Evolutionary conservation across 225 moss, liverwort and hornwort species (phyloP), one percentile per base, ranked within the genome.

Genomic region (Bryoerythrophyllum caledonicum): DNA sequence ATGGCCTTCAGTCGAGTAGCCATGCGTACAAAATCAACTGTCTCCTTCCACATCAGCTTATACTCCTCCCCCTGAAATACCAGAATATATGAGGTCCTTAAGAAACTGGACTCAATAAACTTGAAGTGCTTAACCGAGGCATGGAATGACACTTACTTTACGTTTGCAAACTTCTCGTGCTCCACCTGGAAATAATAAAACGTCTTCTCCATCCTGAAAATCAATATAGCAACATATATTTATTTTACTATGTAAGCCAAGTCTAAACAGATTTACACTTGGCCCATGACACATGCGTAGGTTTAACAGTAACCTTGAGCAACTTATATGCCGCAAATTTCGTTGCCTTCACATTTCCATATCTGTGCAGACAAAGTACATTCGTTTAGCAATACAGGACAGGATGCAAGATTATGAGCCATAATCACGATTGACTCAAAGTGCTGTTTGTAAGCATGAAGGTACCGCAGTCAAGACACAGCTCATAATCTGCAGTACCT

Each of bases 1-100:
- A 96, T 92, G 38, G 96, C 94, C 37, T 91, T 89, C 26, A 92
- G 81, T 51, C 94, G 89, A 79, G 76, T 87, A 28, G 96, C 96
- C 96, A 96, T 91, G 57, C 96, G 94, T 28, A 96, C 96, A 76
- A 96, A 96, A 78, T 96, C 96, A 56, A 91, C 87, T 28, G 88
- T 87, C 55, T 91, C 80, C 72, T 84, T 92, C 96, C 96, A 96
- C 62, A 96, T 71, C 76, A 96, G 71, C 75, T 96, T 96, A 77
- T 96, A 96, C 74, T 94, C 70, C 75, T 96, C 96, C 60, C 94
- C 96, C 96, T 96, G 16, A 61, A 35, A 21, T 13, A 64, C n/a
- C 38, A 67, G 28, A 3, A 72, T 23, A 3, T 30, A 58, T 43
- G 14, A 40, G 55, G 28, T 1, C 21, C 25, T 21, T 8, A 1